Percentiles rank a stretch among this genome's conserved stretches.
These are phyloP conservation scores for Henckelia pumila DNA, from an alignment of 257 asterid genomes.

Conservation along the genomic window DNA sequence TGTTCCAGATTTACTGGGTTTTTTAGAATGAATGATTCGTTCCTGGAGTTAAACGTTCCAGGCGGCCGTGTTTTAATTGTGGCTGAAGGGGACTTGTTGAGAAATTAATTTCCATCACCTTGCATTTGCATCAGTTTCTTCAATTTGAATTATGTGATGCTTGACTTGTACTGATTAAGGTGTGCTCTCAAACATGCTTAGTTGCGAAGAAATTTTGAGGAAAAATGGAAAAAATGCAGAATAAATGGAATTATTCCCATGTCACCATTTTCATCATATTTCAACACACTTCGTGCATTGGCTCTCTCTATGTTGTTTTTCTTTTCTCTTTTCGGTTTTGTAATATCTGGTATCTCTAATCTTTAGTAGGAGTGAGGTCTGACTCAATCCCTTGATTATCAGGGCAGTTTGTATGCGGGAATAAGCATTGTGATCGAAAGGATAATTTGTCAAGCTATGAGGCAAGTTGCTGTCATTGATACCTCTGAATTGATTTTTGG, in stretches of 20 bases:
- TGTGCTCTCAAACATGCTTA: too few species aligned
- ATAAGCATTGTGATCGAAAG: constrained; percentile 71
- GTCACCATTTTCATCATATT: neutral
- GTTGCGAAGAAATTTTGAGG: neutral
- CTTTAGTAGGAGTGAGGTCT: constrained; percentile 24
- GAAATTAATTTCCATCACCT: neutral
- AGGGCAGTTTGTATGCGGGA: constrained; percentile 97
- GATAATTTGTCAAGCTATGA: constrained; percentile 89
- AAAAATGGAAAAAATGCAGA: too few species aligned
- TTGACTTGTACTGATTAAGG: too few species aligned
- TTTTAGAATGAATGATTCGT: neutral
- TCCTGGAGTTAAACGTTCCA: neutral
- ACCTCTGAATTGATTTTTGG: constrained; percentile 21
- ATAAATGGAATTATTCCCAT: neutral
- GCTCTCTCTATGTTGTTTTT: constrained; percentile 1
- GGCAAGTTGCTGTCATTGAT: constrained; percentile 51
- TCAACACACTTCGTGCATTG: constrained; percentile 6
- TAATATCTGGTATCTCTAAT: neutral
- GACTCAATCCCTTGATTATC: constrained; percentile 42
- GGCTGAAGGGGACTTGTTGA: neutral
- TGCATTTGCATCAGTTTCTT: neutral
- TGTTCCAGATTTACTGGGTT: neutral
- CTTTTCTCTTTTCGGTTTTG: constrained; percentile 3
- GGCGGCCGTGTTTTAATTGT: neutral
- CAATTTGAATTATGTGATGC: too few species aligned